phyloP scores from a whole-genome alignment of 2,329 filamentous ascomycete species.

The Apiospora marii region DNA sequence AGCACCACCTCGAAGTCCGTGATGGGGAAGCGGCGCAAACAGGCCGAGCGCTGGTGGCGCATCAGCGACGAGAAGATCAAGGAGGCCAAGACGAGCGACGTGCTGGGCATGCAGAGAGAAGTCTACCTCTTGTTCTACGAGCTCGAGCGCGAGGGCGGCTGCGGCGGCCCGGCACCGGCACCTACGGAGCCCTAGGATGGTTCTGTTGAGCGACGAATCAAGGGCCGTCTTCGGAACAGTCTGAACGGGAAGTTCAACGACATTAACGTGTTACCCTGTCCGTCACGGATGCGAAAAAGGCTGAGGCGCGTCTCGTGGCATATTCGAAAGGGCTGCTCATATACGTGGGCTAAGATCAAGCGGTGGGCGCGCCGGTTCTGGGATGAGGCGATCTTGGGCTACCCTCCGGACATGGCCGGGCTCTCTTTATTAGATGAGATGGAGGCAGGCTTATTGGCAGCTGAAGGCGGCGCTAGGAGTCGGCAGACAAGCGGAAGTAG shows the following conservation, averaged over 20 bases:
- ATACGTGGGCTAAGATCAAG: background rate
- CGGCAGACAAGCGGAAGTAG: background rate
- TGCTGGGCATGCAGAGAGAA: conserved; percentile 92
- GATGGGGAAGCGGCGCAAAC: conserved; percentile 57
- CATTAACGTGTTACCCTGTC: background rate
- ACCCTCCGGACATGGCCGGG: background rate
- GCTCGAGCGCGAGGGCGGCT: conserved; percentile 62
- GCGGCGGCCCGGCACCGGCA: conserved; percentile 15
- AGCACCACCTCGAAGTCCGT: conserved; percentile 33
- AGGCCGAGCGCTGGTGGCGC: conserved; percentile 89
- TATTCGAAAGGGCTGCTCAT: background rate
- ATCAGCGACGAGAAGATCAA: conserved; percentile 98
- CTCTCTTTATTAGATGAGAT: background rate
- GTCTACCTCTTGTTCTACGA: conserved; percentile 98
- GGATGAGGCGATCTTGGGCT: background rate
- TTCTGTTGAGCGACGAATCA: background rate
- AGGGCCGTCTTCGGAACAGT: background rate
- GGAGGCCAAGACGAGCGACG: conserved; percentile 90
- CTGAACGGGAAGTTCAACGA: conserved; percentile 1
- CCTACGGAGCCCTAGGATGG: conserved; percentile 28
- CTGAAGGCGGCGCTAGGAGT: background rate
- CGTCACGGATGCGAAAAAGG: background rate
- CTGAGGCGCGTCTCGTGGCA: background rate
- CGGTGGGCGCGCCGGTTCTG: background rate
- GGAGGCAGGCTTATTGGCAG: background rate